phyloP scores from a whole-genome alignment of 208 protist genomes.

The Leishmania turanica region DNA sequence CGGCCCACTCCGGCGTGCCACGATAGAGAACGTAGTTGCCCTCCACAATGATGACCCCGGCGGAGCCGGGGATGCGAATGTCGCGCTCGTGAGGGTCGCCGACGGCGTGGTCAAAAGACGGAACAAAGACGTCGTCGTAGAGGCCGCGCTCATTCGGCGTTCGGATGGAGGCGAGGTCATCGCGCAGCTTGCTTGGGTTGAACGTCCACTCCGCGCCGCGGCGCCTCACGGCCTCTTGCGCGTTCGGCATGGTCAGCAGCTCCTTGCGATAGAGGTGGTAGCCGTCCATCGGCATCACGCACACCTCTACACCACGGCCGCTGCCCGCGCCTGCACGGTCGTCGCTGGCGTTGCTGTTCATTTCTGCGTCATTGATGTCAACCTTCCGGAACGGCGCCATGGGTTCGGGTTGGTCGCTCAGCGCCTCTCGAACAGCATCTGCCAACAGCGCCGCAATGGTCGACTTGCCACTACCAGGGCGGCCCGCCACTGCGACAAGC shows the following conservation, averaged over 20 bases:
- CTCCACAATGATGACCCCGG: conserved; percentile 69
- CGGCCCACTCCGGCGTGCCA: conserved; percentile 61
- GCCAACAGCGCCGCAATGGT: conserved; percentile 52
- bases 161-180: conserved; percentile 50
- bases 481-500: conserved; percentile 73
- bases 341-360: conserved; percentile 2
- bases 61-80: conserved; percentile 45
- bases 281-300: conserved; percentile 84
- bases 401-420: conserved; percentile 24
- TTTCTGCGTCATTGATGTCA: conserved; percentile 22
- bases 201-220: conserved; percentile 88
- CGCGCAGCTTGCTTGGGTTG: conserved; percentile 52
- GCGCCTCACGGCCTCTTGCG: conserved; percentile 52
- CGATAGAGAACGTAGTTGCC: conserved; percentile 81
- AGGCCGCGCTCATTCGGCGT: conserved; percentile 29
- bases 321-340: not conserved
- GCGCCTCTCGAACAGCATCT: conserved; percentile 28
- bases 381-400: conserved; percentile 5
- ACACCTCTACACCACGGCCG: conserved; percentile 34
- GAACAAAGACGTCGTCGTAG: conserved; percentile 62
- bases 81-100: conserved; percentile 62
- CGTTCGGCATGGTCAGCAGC: conserved; percentile 59
- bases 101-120: conserved; percentile 76
- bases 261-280: conserved; percentile 71
- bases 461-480: conserved; percentile 79